Evolutionary conservation across 208 protist species (phyloP).

Genomic region (Endotrypanum monterogeii): DNA sequence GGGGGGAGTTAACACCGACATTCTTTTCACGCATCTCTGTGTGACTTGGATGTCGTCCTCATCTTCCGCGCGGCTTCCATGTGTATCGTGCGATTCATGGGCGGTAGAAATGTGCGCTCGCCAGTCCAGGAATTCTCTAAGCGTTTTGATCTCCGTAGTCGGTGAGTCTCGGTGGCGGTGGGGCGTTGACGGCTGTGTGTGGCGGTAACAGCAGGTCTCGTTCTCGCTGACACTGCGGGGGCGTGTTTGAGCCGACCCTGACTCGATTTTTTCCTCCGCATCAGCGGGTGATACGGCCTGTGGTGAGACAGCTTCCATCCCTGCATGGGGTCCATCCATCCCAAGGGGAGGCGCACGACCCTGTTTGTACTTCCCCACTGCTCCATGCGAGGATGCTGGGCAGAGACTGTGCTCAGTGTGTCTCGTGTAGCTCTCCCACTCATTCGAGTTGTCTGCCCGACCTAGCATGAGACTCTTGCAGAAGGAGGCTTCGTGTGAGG

Average conservation of each 20-base stretch:
- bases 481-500: conserved; percentile 24
- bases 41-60: neutral
- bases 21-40: neutral
- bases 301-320: neutral
- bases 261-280: neutral
- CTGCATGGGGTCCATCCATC: neutral
- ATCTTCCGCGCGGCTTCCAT: neutral
- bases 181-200: neutral
- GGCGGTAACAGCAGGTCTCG: neutral
- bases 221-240: neutral
- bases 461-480: conserved; percentile 19
- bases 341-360: neutral
- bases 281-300: neutral
- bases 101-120: conserved; percentile 15
- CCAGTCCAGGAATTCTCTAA: conserved; percentile 14
- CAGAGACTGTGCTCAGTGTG: neutral
- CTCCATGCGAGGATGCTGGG: neutral
- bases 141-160: conserved; percentile 11
- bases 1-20: neutral
- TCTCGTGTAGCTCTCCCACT: neutral
- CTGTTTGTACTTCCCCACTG: neutral
- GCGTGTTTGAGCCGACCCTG: neutral
- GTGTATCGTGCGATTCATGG: neutral
- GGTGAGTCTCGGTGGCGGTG: neutral
- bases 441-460: neutral